Evolutionary conservation across 257 asterid genomes (phyloP), one percentile per base, ranked within the genome.

Genomic region (Plectranthus barbatus): DNA sequence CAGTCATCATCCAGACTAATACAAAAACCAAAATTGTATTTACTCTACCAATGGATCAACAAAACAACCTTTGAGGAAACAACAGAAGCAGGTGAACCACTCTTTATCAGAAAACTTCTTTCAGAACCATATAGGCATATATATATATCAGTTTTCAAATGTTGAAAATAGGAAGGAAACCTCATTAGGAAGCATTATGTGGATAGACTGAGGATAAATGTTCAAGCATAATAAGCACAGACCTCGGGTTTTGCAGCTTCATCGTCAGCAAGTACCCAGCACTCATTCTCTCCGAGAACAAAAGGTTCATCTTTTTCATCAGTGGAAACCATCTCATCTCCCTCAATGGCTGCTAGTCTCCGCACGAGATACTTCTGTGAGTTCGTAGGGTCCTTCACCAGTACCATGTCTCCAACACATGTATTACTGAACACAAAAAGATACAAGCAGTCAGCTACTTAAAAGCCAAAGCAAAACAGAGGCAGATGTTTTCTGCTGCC

Each of bases 251-350:
- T 87, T 69, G 80, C 34, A 36, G 64, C 68, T 67, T 85, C 85
- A 51, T 85, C 80, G 69, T 90, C 96, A 39, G 86, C 87, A 68
- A 85, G 60, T 44, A 90, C 95, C 97, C 97, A 90, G 65, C 94
- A 90, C 62, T 87, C 78, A 79, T 87, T 83, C 62, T 85, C 70
- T 21, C 84, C 92, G 17, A 90, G 92, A 62, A 90, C 79, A 81
- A 90, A 90, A 41, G 95, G 86, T 52, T 81, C 87, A 14, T 87
- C 95, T 53, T 78, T 80, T 66, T 83, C 85, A 79, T 87, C 88
- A 19, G 82, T 73, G 39, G 97, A 90, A 53, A 72, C 94, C 95
- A 90, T 87, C 81, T 87, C 97, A 62, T 80, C 64, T 50, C 97
- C 95, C 84, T 87, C 92, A 52, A 74, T 46, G 17, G 95, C 97